A percentile compares a stretch with the other conserved stretches of the same genome.
Evolutionary conservation across 805 yeast genomes (phyloP).

Genomic region (Zygotorulaspora danielsina): DNA sequence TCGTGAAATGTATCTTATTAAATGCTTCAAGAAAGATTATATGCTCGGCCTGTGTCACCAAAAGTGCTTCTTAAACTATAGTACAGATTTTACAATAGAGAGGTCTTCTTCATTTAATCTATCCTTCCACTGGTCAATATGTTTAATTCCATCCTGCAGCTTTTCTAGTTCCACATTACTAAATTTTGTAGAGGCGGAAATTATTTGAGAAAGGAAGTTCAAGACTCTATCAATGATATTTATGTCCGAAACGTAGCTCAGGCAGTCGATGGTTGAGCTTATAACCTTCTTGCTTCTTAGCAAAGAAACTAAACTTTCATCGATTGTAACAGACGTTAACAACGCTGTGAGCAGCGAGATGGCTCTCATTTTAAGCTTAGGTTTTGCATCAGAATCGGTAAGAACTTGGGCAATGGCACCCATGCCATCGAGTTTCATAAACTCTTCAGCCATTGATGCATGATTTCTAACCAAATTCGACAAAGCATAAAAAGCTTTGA

Average conservation of each 20-base stretch:
- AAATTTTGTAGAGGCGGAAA: slow-evolving; percentile 44
- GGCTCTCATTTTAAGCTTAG: slow-evolving; percentile 48
- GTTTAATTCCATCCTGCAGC: slow-evolving; percentile 38
- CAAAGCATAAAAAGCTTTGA: slow-evolving; percentile 74
- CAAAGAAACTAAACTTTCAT: slow-evolving; percentile 35
- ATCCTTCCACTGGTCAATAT: slow-evolving; percentile 43
- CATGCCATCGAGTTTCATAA: slow-evolving; percentile 63
- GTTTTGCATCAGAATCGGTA: slow-evolving; percentile 19
- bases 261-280: slow-evolving; percentile 25
- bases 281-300: slow-evolving; percentile 37
- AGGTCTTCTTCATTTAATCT: slow-evolving; percentile 53
- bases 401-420: slow-evolving; percentile 39
- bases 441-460: slow-evolving; percentile 48
- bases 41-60: too few relatives aligned
- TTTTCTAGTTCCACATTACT: slow-evolving; percentile 39
- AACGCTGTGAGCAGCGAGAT: slow-evolving; percentile 58
- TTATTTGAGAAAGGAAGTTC: slow-evolving; percentile 46
- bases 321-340: slow-evolving; percentile 47
- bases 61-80: too few relatives aligned
- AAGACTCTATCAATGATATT: slow-evolving; percentile 56
- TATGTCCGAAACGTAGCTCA: slow-evolving; percentile 35
- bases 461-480: slow-evolving; percentile 71
- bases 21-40: too few relatives aligned
- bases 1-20: slow-evolving; percentile 36
- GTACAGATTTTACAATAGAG: slow-evolving; percentile 45